These are phyloP conservation scores for Rhododendron griersonianum DNA, from an alignment of 148 eudicot genomes.

Conservation along the genomic window DNA sequence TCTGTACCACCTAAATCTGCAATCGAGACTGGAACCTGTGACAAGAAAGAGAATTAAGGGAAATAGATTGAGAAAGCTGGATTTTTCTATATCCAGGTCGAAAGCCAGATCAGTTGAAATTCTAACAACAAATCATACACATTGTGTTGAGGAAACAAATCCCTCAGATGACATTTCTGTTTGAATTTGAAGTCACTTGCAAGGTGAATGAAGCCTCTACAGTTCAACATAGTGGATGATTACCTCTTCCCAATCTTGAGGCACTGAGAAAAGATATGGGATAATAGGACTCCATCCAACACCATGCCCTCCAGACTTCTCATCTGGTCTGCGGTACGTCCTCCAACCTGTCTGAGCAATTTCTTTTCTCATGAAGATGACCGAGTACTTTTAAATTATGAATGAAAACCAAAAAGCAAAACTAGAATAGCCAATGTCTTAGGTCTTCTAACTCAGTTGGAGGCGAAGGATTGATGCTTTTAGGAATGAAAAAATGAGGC, in stretches of 20 bases:
- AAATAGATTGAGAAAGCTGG: background rate
- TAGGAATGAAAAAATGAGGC: background rate
- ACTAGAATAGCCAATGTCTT: background rate
- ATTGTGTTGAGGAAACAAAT: background rate
- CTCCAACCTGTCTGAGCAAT: conserved; percentile 99
- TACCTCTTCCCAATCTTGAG: conserved; percentile 88
- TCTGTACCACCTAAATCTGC: conserved; percentile 97
- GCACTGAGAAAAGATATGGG: conserved; percentile 80
- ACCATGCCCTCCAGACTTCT: conserved; percentile 96
- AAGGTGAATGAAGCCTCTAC: background rate
- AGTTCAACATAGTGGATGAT: background rate
- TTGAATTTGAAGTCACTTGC: background rate
- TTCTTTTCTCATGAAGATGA: conserved; percentile 22
- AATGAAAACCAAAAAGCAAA: background rate
- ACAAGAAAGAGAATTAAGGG: background rate
- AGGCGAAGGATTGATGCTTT: background rate
- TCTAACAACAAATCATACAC: background rate
- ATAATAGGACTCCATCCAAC: conserved; percentile 99
- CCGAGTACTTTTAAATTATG: conserved; percentile 17
- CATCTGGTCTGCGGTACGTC: conserved; percentile 88
- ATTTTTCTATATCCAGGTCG: background rate
- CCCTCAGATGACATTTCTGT: background rate
- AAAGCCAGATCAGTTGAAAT: background rate
- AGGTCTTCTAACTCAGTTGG: background rate
- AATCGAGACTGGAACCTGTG: conserved; percentile 89